A percentile compares a stretch with the other conserved stretches of the same genome.
These are phyloP conservation scores for Funneliformis caledonium DNA, from an alignment of 371 early-diverging fungal genomes.

Conservation along the genomic window DNA sequence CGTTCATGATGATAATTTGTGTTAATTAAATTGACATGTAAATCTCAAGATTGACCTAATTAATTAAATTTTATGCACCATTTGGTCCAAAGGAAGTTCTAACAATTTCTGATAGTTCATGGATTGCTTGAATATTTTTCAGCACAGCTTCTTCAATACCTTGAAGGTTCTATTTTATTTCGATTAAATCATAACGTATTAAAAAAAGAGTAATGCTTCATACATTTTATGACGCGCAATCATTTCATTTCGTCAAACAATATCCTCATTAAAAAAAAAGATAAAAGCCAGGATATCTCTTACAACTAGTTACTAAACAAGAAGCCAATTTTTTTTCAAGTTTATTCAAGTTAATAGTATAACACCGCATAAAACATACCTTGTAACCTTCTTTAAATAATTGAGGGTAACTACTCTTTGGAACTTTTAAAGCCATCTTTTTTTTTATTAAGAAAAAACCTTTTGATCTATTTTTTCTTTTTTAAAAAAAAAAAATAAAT, in stretches of 20 bases:
- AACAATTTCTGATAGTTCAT: slow-evolving; percentile 89
- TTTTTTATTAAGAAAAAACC: slow-evolving; percentile 1
- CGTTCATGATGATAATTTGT: neutral
- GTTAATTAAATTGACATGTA: neutral
- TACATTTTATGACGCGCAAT: neutral
- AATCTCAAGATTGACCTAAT: neutral
- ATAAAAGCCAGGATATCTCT: too few relatives aligned
- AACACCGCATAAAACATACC: slow-evolving; percentile 45
- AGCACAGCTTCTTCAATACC: slow-evolving; percentile 96
- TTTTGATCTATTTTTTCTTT: neutral
- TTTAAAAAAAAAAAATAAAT: neutral
- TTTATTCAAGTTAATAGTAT: neutral
- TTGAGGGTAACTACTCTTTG: slow-evolving; percentile 84
- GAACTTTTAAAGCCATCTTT: slow-evolving; percentile 92
- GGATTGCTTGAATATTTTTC: slow-evolving; percentile 92
- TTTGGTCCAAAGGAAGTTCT: slow-evolving; percentile 97
- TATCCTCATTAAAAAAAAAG: too few relatives aligned
- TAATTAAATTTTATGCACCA: slow-evolving; percentile 59
- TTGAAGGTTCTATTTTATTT: slow-evolving; percentile 62
- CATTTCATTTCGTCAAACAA: too few relatives aligned
- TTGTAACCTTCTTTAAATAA: slow-evolving; percentile 98
- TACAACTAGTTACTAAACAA: too few relatives aligned
- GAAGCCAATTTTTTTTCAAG: too few relatives aligned
- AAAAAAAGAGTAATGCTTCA: slow-evolving; percentile 38
- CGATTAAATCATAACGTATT: slow-evolving; percentile 18